A percentile compares a stretch with the other conserved stretches of the same genome.
These are phyloP conservation scores for Auricularia sp. DNA, from an alignment of 768 basidiomycete genomes.

Conservation along the genomic window DNA sequence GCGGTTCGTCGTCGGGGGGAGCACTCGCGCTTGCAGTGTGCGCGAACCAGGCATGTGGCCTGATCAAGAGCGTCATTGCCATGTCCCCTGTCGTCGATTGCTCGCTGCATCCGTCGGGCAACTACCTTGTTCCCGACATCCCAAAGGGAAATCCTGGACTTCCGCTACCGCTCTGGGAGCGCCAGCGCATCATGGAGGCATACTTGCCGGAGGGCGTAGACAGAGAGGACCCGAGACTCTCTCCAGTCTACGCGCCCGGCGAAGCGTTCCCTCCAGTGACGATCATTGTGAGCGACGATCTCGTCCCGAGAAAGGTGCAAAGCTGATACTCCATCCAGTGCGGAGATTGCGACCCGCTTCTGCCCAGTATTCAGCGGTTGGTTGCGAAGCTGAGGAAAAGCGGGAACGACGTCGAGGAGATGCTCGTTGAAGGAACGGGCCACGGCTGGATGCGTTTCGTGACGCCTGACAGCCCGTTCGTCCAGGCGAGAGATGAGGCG, in stretches of 20 bases:
- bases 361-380: not conserved
- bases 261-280: not conserved
- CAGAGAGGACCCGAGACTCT: not conserved
- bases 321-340: not conserved
- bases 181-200: not conserved
- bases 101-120: not conserved
- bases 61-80: constrained; percentile 3
- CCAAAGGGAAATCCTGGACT: not conserved
- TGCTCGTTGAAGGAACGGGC: not conserved
- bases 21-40: constrained; percentile 1
- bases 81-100: constrained; percentile 2
- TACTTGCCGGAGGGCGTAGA: not conserved
- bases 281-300: not conserved
- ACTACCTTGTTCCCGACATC: not conserved
- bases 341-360: not conserved
- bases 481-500: not conserved
- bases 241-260: not conserved
- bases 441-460: not conserved
- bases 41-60: not conserved
- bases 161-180: not conserved
- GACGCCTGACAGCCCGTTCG: not conserved
- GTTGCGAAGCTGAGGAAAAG: not conserved
- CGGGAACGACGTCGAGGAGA: not conserved
- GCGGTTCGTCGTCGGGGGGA: constrained; percentile 3
- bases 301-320: not conserved